Conservation (phyloP, 257 asterid genomes). For the Scutellaria galericulata region DNA sequence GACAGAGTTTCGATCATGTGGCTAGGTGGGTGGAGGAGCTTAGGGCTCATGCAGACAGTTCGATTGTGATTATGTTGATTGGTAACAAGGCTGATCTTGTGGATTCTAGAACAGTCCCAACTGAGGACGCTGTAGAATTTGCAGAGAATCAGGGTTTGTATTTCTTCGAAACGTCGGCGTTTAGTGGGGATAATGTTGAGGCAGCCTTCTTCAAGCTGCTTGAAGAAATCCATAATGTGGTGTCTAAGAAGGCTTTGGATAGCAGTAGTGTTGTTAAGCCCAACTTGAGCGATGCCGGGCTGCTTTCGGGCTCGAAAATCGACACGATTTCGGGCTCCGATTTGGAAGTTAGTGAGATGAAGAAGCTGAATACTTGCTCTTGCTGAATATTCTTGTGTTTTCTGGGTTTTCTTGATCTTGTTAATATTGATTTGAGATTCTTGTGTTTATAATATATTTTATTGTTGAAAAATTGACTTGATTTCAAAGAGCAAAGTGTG, state of each 20-base stretch:
- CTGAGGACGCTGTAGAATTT: constrained; percentile 66
- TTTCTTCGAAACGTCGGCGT: constrained; percentile 70
- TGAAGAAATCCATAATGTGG: constrained; percentile 52
- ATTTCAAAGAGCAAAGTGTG: too few relatives aligned
- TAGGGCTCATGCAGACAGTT: constrained; percentile 59
- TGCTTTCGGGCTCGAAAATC: constrained; percentile 56
- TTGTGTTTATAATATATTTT: not conserved
- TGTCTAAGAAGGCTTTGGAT: constrained; percentile 58
- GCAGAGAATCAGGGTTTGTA: constrained; percentile 56
- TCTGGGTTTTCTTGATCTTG: not conserved
- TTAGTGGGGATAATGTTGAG: constrained; percentile 66
- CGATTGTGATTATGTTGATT: constrained; percentile 59
- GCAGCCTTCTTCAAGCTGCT: constrained; percentile 59
- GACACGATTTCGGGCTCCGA: constrained; percentile 49
- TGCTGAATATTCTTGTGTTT: constrained; percentile 41
- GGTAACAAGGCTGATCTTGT: constrained; percentile 71
- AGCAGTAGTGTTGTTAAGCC: constrained; percentile 42
- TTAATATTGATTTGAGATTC: not conserved
- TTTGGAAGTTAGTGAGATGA: constrained; percentile 76
- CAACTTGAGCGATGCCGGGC: constrained; percentile 30
- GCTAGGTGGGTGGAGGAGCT: constrained; percentile 79
- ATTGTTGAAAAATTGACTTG: not conserved
- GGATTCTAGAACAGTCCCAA: constrained; percentile 56
- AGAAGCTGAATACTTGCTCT: constrained; percentile 71
- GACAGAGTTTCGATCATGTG: constrained; percentile 64